Evolutionary conservation across 2,329 filamentous ascomycete genomes (phyloP).

Genomic region (Hymenoscyphus repandus): DNA sequence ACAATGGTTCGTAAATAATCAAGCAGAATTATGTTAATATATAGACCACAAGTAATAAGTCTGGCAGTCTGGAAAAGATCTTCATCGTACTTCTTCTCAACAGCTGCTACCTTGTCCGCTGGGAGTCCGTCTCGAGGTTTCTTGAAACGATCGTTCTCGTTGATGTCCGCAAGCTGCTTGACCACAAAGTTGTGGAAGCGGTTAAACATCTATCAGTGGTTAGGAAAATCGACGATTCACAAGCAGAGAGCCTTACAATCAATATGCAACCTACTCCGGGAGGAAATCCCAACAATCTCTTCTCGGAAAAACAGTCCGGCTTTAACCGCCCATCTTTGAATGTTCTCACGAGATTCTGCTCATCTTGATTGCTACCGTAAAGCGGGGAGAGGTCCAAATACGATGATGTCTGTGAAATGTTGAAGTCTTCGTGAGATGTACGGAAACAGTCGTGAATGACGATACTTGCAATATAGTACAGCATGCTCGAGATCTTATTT

Average conservation of each 20-base stretch:
- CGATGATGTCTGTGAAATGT: conserved; percentile 63
- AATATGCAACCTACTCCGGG: conserved; percentile 64
- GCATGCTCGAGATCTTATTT: conserved; percentile 66
- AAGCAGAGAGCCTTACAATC: conserved; percentile 45
- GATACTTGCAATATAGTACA: conserved; percentile 71
- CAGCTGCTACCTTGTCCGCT: conserved; percentile 30
- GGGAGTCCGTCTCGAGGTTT: conserved; percentile 53
- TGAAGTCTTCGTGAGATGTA: conserved; percentile 54
- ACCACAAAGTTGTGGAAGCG: conserved; percentile 75
- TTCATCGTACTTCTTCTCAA: conserved; percentile 67
- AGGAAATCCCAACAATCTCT: conserved; percentile 64
- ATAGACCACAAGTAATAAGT: conserved; percentile 68
- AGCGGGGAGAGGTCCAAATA: conserved; percentile 70
- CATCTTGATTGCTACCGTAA: conserved; percentile 58
- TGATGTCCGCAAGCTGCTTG: conserved; percentile 72
- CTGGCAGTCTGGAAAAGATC: conserved; percentile 76
- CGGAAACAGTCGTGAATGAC: conserved; percentile 62
- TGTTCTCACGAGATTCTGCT: conserved; percentile 48
- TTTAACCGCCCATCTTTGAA: conserved; percentile 69
- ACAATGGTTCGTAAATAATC: conserved; percentile 71
- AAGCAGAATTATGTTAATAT: conserved; percentile 72
- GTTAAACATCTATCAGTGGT: conserved; percentile 51
- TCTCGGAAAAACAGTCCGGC: conserved; percentile 66
- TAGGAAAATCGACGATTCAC: not conserved
- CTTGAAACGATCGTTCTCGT: conserved; percentile 74